A percentile compares a stretch with the other conserved stretches of the same genome.
Evolutionary conservation across 345 rosid genomes (phyloP).

Genomic region (Firmiana major): DNA sequence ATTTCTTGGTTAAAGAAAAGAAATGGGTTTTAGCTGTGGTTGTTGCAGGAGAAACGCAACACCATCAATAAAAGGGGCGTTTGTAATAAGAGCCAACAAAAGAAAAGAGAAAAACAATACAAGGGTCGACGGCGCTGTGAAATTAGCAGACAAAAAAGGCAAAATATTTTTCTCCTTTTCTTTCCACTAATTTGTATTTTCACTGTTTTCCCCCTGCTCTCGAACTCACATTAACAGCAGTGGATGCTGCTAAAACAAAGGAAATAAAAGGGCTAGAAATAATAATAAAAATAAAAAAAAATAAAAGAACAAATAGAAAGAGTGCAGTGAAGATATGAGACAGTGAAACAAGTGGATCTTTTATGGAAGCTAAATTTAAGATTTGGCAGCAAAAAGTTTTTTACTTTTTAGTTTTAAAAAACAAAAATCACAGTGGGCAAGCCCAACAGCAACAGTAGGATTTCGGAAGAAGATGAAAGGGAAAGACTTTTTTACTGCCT

Average conservation of each 20-base stretch:
- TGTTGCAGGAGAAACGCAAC: conserved; percentile 34
- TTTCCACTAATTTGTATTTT: background rate
- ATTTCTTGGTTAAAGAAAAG: conserved; percentile 19
- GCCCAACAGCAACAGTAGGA: background rate
- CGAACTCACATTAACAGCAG: background rate
- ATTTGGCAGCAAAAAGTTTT: background rate
- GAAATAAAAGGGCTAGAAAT: background rate
- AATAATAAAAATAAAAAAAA: background rate
- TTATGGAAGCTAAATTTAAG: background rate
- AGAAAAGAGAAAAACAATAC: background rate
- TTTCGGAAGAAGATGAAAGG: background rate
- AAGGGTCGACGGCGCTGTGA: conserved; percentile 19
- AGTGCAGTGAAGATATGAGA: background rate
- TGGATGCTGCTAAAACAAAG: background rate
- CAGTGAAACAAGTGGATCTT: background rate
- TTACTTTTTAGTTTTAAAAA: background rate
- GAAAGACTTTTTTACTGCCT: too few relatives aligned
- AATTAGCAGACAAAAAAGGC: conserved; percentile 20
- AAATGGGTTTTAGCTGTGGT: conserved; percentile 41
- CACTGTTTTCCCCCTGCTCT: background rate
- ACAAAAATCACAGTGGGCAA: background rate
- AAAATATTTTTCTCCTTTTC: background rate
- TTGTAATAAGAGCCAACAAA: conserved; percentile 9
- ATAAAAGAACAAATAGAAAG: too few relatives aligned
- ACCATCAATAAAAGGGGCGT: conserved; percentile 38